These are phyloP conservation scores for Barbatosphaeria neglecta DNA, from an alignment of 495 filamentous ascomycete species.

Conservation along the genomic window DNA sequence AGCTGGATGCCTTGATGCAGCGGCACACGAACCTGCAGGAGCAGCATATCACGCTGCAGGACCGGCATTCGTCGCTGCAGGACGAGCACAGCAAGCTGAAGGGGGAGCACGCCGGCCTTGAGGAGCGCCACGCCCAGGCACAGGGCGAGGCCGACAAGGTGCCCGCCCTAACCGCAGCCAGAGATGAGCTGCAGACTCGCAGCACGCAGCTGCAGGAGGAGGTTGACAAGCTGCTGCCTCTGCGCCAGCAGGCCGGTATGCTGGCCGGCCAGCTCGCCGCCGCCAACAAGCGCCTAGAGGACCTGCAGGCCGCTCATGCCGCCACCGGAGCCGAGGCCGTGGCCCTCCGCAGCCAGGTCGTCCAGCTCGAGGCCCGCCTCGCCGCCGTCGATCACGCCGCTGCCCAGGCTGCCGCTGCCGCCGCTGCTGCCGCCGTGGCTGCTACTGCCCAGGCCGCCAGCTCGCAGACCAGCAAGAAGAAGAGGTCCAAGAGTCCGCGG, in stretches of 20 bases:
- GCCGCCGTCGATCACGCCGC: constrained; percentile 12
- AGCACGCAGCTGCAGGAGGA: constrained; percentile 4
- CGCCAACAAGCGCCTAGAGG: not conserved
- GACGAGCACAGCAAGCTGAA: constrained; percentile 14
- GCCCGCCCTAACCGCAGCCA: constrained; percentile 17
- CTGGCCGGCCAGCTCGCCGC: not conserved
- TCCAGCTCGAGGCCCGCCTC: constrained; percentile 8
- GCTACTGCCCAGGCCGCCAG: constrained; percentile 12
- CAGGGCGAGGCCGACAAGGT: constrained; percentile 25
- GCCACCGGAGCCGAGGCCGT: not conserved
- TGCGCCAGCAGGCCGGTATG: not conserved
- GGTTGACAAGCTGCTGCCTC: not conserved
- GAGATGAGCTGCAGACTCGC: constrained; percentile 12
- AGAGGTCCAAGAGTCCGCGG: constrained; percentile 12
- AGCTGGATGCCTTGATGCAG: constrained; percentile 8
- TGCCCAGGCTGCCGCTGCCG: too few species aligned
- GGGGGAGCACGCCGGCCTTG: constrained; percentile 18
- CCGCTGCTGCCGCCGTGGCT: constrained; percentile 7
- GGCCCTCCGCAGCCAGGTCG: constrained; percentile 12
- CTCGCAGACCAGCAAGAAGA: constrained; percentile 9
- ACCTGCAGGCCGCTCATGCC: not conserved
- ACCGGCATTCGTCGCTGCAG: constrained; percentile 11
- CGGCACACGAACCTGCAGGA: constrained; percentile 11
- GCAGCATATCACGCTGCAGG: constrained; percentile 5
- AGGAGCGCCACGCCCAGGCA: constrained; percentile 17